A percentile compares a stretch with the other conserved stretches of the same genome.
phyloP scores from a whole-genome alignment of 495 filamentous ascomycete species.

The Haplographium delicatum region DNA sequence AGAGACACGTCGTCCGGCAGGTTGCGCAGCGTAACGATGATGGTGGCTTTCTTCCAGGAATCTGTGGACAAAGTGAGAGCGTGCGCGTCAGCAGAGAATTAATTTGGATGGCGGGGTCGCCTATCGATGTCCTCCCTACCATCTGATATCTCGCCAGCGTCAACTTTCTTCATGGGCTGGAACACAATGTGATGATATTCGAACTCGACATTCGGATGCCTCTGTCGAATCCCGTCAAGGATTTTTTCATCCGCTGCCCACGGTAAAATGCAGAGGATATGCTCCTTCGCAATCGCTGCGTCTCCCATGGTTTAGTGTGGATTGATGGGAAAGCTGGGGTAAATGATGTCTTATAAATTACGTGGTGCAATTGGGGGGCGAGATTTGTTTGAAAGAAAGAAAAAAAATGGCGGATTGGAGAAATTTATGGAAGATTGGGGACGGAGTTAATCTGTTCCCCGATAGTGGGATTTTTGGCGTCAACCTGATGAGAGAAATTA shows the following conservation, averaged over 20 bases:
- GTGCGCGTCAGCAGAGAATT: too few species aligned
- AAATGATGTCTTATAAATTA: not conserved
- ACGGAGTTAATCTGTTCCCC: too few species aligned
- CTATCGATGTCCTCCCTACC: too few species aligned
- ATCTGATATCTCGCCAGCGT: constrained; percentile 10
- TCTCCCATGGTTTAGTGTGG: constrained; percentile 28
- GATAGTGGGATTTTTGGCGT: too few species aligned
- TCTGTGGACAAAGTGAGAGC: constrained; percentile 32
- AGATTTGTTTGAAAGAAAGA: too few species aligned
- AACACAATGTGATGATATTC: constrained; percentile 22
- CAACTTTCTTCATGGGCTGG: constrained; percentile 9
- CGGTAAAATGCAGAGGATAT: constrained; percentile 39
- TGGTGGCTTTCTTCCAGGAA: constrained; percentile 54
- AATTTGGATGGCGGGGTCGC: too few species aligned
- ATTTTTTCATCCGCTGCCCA: constrained; percentile 34
- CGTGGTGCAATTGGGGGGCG: too few species aligned
- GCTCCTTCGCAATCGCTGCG: constrained; percentile 13
- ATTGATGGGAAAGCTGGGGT: not conserved
- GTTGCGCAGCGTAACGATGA: constrained; percentile 54
- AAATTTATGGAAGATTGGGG: not conserved
- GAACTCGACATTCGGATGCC: constrained; percentile 49
- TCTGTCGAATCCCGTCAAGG: constrained; percentile 36
- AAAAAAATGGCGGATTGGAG: too few species aligned
- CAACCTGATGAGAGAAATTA: not conserved
- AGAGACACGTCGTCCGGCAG: constrained; percentile 44